Evolutionary conservation across 257 asterid genomes (phyloP), one percentile per base, ranked within the genome.

Genomic region (Asclepias syriaca): DNA sequence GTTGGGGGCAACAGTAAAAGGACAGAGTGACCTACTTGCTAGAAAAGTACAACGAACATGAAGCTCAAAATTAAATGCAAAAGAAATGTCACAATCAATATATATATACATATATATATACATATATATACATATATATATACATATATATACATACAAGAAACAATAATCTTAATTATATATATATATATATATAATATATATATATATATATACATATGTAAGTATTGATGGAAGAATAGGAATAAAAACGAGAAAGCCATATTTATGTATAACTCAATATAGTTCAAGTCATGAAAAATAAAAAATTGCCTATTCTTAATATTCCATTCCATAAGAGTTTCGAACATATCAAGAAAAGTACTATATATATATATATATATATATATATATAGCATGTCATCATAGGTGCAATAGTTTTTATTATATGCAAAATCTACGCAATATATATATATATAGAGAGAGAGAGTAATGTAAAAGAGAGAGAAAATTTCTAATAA

Each of bases 371-470:
- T 24, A 24, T 24, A 24, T 24, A 24, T 27, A 58, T 34, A 67
- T 24, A 24, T 24, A 24, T 24, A 24, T 24, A 24, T 24, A 24
- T 24, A 24, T 34, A 67, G 39, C 66, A 66, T 75, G 73, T 68
- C 70, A 19, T 64, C 16, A 65, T 66, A 43, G 70, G 63, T 58
- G n/a, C 15, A 59, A 78, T 34, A 54, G 19, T 57, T 32, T 50
- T 76, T 73, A 71, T 64, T 69, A 58, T 39, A 76, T 61, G 71
- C 65, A 79, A 66, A 34, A 64, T 37, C 77, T 80, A 86, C 46
- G 18, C 48, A 69, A 54, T 14, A 75, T 43, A 68, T 57, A 29
- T 46, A 65, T n/a, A 40, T 15, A 54, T 19, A 37, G n/a, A 68
- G 68, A 66, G 32, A 68, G 29, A 69, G 40, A 21, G 27, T 16